Base-by-base conservation (phyloP, 768 basidiomycete species). In the Cyathus striatus region DNA sequence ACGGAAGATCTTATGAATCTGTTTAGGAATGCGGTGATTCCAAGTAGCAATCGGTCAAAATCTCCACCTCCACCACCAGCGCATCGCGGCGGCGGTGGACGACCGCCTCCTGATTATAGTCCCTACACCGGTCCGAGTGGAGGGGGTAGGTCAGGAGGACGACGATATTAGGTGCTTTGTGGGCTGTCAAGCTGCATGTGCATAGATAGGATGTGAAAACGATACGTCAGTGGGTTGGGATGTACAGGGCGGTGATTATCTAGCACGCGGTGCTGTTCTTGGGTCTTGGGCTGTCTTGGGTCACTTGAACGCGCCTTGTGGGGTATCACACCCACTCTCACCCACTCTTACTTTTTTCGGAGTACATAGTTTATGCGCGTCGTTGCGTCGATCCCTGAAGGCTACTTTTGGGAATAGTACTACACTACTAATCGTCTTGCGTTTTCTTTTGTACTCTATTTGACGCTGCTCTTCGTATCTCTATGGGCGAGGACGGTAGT, bases 1-100 rank as follows among this genome's bases (percentile, higher is more conserved):
- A 84, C 86, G 1, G 93, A 96, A 23, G 92, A 95, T 60, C 68
- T 95, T 27, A 85, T 97, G 81, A 83, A 84, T 47, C 56, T 91
- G 23, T 84, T 96, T 61, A 75, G 81, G 25, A 87, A 79, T 54
- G 86, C 89, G 38, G 79, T 86, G 23, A 89, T 92, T 43, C 88
- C 90, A 1, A 83, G 80, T 45, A 73, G 59, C 35, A 59, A 63
- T 36, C 68, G 75, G 49, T 63, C 73, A 3, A 76, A 76, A 41
- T 78, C 82, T 10, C 79, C 83, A 3, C 79, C 81, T 5, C 75
- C 79, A 3, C 67, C 76, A 3, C 72, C 79, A 3, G 69, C 76
- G 40, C 73, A 79, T 58, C 49, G 63, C 56, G 27, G 27, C n/a
- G 27, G 27, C n/a, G 82, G 70, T 47, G 83, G 81, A 12, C 75